Conservation (phyloP, 1,284 basidiomycete genomes). For the Trichosporon ovoides region DNA sequence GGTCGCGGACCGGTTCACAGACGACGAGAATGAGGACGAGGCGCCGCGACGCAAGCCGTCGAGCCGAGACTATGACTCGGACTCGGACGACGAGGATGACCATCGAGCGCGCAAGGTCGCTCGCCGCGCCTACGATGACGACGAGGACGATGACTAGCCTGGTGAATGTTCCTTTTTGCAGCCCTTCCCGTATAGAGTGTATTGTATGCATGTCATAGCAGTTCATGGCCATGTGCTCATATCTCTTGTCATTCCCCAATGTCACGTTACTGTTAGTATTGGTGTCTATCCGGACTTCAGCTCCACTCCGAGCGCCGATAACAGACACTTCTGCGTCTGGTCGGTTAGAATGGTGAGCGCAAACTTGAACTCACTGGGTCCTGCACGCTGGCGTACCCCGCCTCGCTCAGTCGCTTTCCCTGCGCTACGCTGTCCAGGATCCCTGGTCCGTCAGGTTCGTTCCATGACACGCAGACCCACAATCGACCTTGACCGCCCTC, state of each 20-base stretch:
- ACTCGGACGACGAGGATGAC: conserved; percentile 18
- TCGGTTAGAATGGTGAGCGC: too few species aligned
- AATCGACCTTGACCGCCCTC: conserved; percentile 44
- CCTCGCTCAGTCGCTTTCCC: conserved; percentile 38
- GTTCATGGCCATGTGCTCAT: neutral
- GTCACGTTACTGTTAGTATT: neutral
- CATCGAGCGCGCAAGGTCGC: conserved; percentile 9
- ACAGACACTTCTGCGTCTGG: conserved; percentile 39
- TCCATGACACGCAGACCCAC: conserved; percentile 33
- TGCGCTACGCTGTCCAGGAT: conserved; percentile 41
- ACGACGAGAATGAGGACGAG: conserved; percentile 62
- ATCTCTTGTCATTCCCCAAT: neutral
- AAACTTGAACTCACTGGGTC: conserved; percentile 37
- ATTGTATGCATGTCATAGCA: conserved; percentile 18
- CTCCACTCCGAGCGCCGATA: conserved; percentile 31
- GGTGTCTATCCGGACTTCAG: conserved; percentile 23
- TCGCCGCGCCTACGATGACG: conserved; percentile 14
- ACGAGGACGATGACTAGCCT: conserved; percentile 23
- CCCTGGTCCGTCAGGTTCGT: conserved; percentile 28
- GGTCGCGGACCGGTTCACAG: conserved; percentile 55
- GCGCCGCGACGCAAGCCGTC: conserved; percentile 35
- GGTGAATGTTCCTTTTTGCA: neutral
- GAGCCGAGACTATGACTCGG: conserved; percentile 19
- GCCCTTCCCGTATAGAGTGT: conserved; percentile 7
- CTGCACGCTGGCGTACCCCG: conserved; percentile 41